Conservation (phyloP, 441 rosid genomes). For the Gossypium davidsonii region DNA sequence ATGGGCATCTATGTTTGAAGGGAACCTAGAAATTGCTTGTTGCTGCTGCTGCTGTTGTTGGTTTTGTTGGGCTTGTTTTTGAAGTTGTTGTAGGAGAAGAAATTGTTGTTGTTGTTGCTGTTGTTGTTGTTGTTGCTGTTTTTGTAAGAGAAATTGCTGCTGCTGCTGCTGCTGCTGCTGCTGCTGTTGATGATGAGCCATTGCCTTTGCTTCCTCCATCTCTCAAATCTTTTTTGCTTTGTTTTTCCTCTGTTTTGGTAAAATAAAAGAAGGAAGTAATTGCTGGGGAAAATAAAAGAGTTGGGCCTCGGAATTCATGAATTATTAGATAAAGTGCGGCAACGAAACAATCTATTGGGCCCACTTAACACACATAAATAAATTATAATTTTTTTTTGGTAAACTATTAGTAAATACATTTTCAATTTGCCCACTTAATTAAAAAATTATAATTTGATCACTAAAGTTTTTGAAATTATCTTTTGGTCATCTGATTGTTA, state of each 20-base stretch:
- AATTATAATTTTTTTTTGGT: no score
- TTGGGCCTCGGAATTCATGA: background rate
- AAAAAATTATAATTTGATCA: no score
- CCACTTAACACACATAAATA: no score
- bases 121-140: slow-evolving; percentile 15
- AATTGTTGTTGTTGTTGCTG: slow-evolving; percentile 29
- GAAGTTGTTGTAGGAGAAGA: slow-evolving; percentile 52
- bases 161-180: slow-evolving; percentile 13
- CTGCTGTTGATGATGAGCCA: slow-evolving; percentile 33
- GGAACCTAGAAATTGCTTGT: slow-evolving; percentile 76
- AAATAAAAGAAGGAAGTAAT: background rate
- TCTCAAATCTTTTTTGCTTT: background rate
- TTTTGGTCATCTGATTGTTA: no score
- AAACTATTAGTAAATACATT: no score
- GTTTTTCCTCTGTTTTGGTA: background rate
- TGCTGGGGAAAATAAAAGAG: background rate
- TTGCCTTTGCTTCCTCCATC: slow-evolving; percentile 51
- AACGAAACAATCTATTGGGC: no score
- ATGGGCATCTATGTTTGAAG: slow-evolving; percentile 67
- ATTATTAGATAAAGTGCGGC: background rate
- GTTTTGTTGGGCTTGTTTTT: slow-evolving; percentile 37
- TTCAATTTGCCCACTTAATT: no score
- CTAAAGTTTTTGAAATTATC: no score
- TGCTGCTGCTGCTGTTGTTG: slow-evolving; percentile 24
- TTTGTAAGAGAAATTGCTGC: background rate